Evolutionary conservation across 257 asterid species (phyloP).

Genomic region (Solanum virginianum): DNA sequence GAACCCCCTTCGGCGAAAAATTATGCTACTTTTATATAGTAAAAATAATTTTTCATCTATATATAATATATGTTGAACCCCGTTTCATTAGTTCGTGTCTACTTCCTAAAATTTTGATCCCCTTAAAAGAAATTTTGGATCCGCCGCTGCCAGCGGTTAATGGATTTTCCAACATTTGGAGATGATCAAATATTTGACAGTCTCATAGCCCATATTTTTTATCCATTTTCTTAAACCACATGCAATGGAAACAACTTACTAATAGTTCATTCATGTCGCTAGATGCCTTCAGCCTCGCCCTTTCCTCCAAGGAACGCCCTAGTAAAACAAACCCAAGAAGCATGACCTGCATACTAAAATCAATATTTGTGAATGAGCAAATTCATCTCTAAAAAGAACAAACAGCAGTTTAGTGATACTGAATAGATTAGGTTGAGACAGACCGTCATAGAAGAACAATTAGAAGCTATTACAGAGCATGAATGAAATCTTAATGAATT

Average conservation of each 20-base stretch:
- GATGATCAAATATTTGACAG: not conserved
- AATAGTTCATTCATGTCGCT: slow-evolving; percentile 96
- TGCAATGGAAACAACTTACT: slow-evolving; percentile 31
- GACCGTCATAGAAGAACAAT: not conserved
- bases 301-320: slow-evolving; percentile 95
- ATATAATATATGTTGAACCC: no score
- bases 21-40: no score
- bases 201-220: not conserved
- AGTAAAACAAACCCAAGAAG: slow-evolving; percentile 96
- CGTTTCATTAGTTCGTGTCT: no score
- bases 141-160: not conserved
- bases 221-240: not conserved
- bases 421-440: not conserved
- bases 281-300: slow-evolving; percentile 89
- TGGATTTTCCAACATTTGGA: not conserved
- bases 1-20: no score
- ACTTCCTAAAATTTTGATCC: no score
- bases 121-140: no score
- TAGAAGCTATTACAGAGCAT: not conserved
- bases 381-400: not conserved
- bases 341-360: slow-evolving; percentile 94
- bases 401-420: not conserved
- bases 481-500: not conserved
- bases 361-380: slow-evolving; percentile 35
- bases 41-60: no score